Conservation (phyloP, 345 rosid genomes). For the Dovyalis caffra region DNA sequence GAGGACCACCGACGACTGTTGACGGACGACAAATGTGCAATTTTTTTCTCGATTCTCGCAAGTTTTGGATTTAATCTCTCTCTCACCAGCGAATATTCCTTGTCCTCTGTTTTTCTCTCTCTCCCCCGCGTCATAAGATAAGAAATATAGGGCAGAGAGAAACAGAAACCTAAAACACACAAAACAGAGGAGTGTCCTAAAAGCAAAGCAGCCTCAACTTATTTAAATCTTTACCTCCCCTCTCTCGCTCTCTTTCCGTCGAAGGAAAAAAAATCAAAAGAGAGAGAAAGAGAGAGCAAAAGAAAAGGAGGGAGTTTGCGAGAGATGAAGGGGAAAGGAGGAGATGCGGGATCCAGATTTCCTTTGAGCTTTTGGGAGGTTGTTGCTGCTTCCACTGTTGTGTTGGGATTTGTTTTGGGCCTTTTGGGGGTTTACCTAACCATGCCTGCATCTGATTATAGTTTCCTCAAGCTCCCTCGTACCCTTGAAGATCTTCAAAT, state of each 20-base stretch:
- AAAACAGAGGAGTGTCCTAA: slow-evolving; percentile 16
- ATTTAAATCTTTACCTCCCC: neutral
- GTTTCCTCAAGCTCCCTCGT: slow-evolving; percentile 90
- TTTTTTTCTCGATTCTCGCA: neutral
- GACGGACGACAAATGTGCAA: neutral
- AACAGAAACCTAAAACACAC: neutral
- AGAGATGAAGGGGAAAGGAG: slow-evolving; percentile 17
- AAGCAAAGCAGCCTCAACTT: slow-evolving; percentile 29
- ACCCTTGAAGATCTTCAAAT: slow-evolving; percentile 85
- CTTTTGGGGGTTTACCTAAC: slow-evolving; percentile 74
- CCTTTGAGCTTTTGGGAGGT: slow-evolving; percentile 72
- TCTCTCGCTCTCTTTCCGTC: slow-evolving; percentile 16
- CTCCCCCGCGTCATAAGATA: neutral
- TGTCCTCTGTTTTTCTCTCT: slow-evolving; percentile 9
- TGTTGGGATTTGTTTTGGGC: slow-evolving; percentile 53
- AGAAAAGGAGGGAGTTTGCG: slow-evolving; percentile 5
- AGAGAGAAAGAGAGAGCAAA: neutral
- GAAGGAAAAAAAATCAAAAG: neutral
- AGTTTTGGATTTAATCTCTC: neutral
- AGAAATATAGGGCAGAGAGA: neutral
- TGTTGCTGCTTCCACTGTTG: slow-evolving; percentile 51
- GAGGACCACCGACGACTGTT: neutral
- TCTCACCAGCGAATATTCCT: slow-evolving; percentile 22
- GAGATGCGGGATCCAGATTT: slow-evolving; percentile 23
- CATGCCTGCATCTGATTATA: slow-evolving; percentile 89